phyloP scores from a whole-genome alignment of 202 grass and related monocot genomes.

The Musa balbisiana region DNA sequence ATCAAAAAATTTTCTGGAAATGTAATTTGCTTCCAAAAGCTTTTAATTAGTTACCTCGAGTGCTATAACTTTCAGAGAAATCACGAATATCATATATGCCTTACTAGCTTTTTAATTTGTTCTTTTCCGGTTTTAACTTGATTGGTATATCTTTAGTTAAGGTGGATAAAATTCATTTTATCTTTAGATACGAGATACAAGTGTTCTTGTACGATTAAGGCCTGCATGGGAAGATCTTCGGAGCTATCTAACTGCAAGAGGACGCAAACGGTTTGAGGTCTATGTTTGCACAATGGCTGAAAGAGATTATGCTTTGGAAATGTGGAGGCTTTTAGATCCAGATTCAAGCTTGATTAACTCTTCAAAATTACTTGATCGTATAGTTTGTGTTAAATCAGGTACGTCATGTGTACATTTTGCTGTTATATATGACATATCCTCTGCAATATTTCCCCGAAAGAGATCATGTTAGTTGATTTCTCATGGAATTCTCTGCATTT shows the following conservation, averaged over 20 bases:
- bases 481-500: neutral
- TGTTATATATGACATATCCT: neutral
- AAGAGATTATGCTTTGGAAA: constrained; percentile 98
- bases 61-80: neutral
- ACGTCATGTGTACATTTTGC: constrained; percentile 4
- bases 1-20: neutral
- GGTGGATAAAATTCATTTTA: constrained; percentile 24
- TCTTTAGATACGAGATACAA: constrained; percentile 89
- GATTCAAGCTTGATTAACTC: constrained; percentile 83
- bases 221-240: constrained; percentile 94
- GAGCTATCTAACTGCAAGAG: constrained; percentile 87
- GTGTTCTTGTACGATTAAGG: constrained; percentile 84
- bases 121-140: neutral
- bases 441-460: too few species aligned
- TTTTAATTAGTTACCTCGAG: neutral
- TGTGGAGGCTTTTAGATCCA: constrained; percentile 95
- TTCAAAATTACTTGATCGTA: constrained; percentile 67
- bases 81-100: too few species aligned
- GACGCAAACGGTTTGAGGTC: constrained; percentile 97
- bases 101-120: neutral
- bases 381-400: constrained; percentile 98
- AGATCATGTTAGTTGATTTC: neutral
- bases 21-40: neutral
- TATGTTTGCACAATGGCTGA: constrained; percentile 99
- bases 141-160: constrained; percentile 12